A percentile compares a stretch with the other conserved stretches of the same genome.
phyloP scores from a whole-genome alignment of 1,139 yeast genomes.

The Magnusiomyces tetraspermus region DNA sequence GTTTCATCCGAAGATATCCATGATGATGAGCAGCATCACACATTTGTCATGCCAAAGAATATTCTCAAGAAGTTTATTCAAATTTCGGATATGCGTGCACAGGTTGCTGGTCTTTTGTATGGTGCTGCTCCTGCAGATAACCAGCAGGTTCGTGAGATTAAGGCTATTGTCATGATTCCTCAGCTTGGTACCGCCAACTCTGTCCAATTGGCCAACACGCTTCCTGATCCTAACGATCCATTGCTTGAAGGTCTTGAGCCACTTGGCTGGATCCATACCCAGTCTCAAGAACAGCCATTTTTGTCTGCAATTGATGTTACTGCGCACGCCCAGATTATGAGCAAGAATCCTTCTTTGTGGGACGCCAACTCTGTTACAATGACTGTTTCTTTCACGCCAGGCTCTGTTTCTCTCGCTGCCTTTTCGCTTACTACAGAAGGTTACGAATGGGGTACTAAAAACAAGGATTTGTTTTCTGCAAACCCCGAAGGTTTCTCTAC shows the following conservation, averaged over 20 bases:
- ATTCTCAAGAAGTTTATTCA: constrained; percentile 67
- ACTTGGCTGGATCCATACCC: constrained; percentile 52
- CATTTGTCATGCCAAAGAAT: constrained; percentile 76
- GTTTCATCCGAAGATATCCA: constrained; percentile 53
- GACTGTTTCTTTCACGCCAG: constrained; percentile 68
- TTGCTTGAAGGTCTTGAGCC: constrained; percentile 32
- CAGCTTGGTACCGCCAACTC: constrained; percentile 70
- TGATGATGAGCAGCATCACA: constrained; percentile 45
- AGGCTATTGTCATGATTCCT: constrained; percentile 71
- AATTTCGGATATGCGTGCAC: constrained; percentile 72
- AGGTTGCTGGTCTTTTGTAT: constrained; percentile 71
- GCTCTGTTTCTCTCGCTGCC: constrained; percentile 71
- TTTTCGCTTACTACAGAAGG: constrained; percentile 57
- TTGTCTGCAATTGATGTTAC: constrained; percentile 67
- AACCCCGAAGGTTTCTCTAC: constrained; percentile 58
- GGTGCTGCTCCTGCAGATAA: constrained; percentile 71
- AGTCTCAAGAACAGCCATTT: constrained; percentile 49
- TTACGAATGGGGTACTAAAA: constrained; percentile 63
- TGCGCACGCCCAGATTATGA: constrained; percentile 43
- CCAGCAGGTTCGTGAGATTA: constrained; percentile 64
- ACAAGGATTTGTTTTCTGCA: constrained; percentile 44
- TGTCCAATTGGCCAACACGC: constrained; percentile 48
- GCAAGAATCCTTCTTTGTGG: constrained; percentile 32
- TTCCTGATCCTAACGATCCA: constrained; percentile 35
- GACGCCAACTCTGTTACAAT: constrained; percentile 43